Percentiles rank a stretch among this genome's conserved stretches.
Conservation (phyloP, 2,329 filamentous ascomycete species). For the Fonsecaea multimorphosa region DNA sequence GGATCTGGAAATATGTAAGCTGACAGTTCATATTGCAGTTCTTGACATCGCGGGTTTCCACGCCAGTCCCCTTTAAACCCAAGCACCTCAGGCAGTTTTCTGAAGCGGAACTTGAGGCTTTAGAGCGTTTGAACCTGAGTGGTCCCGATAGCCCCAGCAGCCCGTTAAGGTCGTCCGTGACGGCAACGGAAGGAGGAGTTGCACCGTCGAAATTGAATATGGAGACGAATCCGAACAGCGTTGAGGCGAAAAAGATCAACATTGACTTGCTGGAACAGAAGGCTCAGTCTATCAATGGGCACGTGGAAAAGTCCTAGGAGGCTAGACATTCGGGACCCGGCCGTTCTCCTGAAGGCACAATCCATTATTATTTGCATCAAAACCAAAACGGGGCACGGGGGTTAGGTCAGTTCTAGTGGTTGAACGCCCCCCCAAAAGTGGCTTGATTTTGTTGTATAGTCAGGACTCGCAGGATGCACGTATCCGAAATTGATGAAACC, state of each 20-base stretch:
- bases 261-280: conserved; percentile 48
- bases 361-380: conserved; percentile 2
- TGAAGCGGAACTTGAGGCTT: conserved; percentile 51
- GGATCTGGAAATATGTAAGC: conserved; percentile 21
- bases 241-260: conserved; percentile 42
- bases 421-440: neutral
- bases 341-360: neutral
- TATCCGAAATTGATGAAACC: conserved; percentile 8
- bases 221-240: conserved; percentile 35
- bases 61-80: conserved; percentile 68
- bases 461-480: neutral
- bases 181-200: conserved; percentile 28
- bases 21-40: conserved; percentile 60
- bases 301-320: conserved; percentile 1
- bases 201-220: conserved; percentile 40
- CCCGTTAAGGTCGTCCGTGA: conserved; percentile 32
- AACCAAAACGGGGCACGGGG: neutral
- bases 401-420: neutral
- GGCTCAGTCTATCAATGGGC: conserved; percentile 42
- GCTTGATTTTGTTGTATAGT: conserved; percentile 7
- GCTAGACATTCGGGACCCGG: neutral
- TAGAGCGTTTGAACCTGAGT: conserved; percentile 48
- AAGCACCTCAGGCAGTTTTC: conserved; percentile 60
- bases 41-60: conserved; percentile 71
- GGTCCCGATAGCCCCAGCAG: conserved; percentile 32